Evolutionary conservation across 257 asterid genomes (phyloP).

Genomic region (Lycium barbarum): DNA sequence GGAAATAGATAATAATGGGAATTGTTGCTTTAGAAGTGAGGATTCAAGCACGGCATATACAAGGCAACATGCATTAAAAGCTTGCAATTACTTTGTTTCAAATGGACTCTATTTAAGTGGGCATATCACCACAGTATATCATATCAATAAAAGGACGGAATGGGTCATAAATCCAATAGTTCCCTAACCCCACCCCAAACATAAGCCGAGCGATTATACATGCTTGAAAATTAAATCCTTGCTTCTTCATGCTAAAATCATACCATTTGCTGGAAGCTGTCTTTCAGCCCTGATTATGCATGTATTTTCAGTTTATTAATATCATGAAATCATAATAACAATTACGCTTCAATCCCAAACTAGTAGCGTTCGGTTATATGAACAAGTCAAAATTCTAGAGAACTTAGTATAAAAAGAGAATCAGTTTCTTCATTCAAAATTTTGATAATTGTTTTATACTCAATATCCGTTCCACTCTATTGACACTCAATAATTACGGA

Average conservation of each 20-base stretch:
- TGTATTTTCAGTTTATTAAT: not conserved
- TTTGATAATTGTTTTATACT: not conserved
- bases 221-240: conserved; percentile 2
- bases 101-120: not conserved
- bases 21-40: not conserved
- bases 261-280: conserved; percentile 10
- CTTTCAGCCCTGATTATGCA: not conserved
- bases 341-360: conserved; percentile 13
- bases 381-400: no score
- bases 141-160: not conserved
- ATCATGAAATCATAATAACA: not conserved
- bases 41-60: conserved; percentile 4
- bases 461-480: not conserved
- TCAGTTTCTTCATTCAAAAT: no score
- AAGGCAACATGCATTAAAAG: conserved; percentile 14
- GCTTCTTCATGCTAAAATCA: conserved; percentile 24
- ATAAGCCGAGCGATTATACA: not conserved
- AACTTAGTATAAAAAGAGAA: no score
- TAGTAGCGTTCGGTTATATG: not conserved
- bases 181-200: not conserved
- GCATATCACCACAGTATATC: not conserved
- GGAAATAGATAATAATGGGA: not conserved
- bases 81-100: not conserved
- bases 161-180: not conserved
- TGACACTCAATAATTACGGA: not conserved